Evolutionary conservation across 495 filamentous ascomycete genomes (phyloP).

Genomic region (Aspergillus egyptiacus): DNA sequence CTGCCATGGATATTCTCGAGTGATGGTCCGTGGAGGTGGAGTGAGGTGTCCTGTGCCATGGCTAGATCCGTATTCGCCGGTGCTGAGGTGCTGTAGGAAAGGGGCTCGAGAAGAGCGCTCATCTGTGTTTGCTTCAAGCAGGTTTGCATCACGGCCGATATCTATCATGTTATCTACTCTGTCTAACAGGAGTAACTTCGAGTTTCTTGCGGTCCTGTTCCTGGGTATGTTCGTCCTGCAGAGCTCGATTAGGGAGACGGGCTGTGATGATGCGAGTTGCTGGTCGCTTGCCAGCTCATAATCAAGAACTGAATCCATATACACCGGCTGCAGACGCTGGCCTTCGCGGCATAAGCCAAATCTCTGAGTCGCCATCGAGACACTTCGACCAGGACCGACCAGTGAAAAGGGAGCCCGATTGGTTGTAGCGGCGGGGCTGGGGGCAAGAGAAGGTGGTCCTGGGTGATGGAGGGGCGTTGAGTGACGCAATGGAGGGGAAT

Average conservation of each 20-base stretch:
- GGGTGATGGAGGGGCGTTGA: background rate
- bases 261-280: constrained; percentile 22
- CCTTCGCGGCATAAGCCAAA: background rate
- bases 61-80: background rate
- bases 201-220: constrained; percentile 14
- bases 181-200: constrained; percentile 9
- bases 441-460: background rate
- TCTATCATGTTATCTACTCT: background rate
- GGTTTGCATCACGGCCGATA: background rate
- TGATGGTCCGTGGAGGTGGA: background rate
- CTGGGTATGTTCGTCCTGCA: constrained; percentile 11
- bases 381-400: background rate
- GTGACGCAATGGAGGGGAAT: background rate
- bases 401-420: background rate
- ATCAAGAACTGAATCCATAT: background rate
- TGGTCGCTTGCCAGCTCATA: constrained; percentile 19
- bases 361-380: constrained; percentile 1
- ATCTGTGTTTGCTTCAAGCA: background rate
- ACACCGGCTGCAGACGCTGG: background rate
- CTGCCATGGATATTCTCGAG: constrained; percentile 5
- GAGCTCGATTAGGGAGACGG: constrained; percentile 20
- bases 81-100: constrained; percentile 6
- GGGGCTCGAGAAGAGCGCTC: constrained; percentile 11
- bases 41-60: background rate
- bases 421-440: background rate